Evolutionary conservation across 2,329 filamentous ascomycete genomes (phyloP).

Genomic region (Colletotrichum horii): DNA sequence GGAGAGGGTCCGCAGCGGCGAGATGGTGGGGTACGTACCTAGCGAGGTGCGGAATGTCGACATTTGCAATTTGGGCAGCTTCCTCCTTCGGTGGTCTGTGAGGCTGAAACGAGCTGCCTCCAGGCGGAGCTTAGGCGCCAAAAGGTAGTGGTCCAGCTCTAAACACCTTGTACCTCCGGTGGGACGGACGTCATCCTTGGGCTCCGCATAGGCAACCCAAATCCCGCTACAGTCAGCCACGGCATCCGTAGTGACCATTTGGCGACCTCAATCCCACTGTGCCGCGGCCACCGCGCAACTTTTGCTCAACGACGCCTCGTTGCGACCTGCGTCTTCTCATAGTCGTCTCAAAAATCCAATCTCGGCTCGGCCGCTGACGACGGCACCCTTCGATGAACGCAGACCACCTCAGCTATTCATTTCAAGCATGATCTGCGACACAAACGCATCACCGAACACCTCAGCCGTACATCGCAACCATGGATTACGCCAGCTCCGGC

Average conservation of each 20-base stretch:
- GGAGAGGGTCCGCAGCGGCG: not conserved
- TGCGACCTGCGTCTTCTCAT: not conserved
- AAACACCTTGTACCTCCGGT: not conserved
- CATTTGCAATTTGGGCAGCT: not conserved
- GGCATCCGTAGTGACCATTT: not conserved
- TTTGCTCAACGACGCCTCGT: not conserved
- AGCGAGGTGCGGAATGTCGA: not conserved
- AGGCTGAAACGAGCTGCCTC: constrained; percentile 11
- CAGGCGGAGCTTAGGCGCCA: constrained; percentile 5
- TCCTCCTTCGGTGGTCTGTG: constrained; percentile 8
- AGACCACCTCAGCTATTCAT: not conserved
- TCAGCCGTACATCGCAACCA: constrained; percentile 29
- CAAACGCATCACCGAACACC: not conserved
- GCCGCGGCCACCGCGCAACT: not conserved
- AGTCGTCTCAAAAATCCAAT: not conserved
- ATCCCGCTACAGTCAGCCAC: constrained; percentile 15
- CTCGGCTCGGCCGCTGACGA: not conserved
- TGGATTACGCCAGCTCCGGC: constrained; percentile 52
- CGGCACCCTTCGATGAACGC: not conserved
- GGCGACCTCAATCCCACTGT: not conserved
- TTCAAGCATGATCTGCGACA: constrained; percentile 12
- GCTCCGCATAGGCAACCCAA: constrained; percentile 11
- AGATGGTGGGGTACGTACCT: not conserved
- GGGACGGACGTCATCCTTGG: constrained; percentile 18
- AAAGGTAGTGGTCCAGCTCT: constrained; percentile 10